Conservation (phyloP, 139 green algal species). For the Micractinium sp. region DNA sequence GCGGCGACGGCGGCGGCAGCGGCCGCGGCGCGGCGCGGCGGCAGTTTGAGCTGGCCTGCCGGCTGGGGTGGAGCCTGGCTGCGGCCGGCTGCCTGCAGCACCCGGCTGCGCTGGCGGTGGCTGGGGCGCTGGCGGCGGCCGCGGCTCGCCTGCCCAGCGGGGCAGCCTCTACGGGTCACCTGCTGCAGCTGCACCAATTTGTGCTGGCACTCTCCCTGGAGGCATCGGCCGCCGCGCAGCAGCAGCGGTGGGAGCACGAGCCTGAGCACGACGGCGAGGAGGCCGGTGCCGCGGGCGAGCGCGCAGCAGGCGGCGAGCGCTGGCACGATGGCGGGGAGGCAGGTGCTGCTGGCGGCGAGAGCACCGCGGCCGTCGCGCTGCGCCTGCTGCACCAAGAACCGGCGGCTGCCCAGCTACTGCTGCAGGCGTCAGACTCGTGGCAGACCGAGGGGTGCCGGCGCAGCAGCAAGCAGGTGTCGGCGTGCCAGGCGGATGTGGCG, state of each 20-base stretch:
- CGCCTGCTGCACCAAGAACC: neutral
- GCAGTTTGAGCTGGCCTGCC: neutral
- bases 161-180: neutral
- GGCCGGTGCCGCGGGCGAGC: no score
- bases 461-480: slow-evolving; percentile 15
- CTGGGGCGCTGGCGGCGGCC: neutral
- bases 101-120: neutral
- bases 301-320: no score
- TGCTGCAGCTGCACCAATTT: slow-evolving; percentile 34
- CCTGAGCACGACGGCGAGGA: no score
- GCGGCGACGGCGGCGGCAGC: neutral
- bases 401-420: neutral
- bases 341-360: neutral
- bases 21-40: neutral
- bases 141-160: neutral
- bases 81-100: slow-evolving; percentile 15
- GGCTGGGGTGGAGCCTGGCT: neutral
- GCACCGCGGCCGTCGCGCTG: neutral
- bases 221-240: neutral
- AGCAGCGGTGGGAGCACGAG: neutral
- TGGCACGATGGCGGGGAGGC: neutral
- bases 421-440: no score
- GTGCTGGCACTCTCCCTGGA: neutral
- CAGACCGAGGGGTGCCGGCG: no score
- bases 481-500: slow-evolving; percentile 18